Percentiles rank a stretch among this genome's conserved stretches.
These are phyloP conservation scores for Aspergillus sp. DNA, from an alignment of 2,329 filamentous ascomycete species.

Conservation along the genomic window DNA sequence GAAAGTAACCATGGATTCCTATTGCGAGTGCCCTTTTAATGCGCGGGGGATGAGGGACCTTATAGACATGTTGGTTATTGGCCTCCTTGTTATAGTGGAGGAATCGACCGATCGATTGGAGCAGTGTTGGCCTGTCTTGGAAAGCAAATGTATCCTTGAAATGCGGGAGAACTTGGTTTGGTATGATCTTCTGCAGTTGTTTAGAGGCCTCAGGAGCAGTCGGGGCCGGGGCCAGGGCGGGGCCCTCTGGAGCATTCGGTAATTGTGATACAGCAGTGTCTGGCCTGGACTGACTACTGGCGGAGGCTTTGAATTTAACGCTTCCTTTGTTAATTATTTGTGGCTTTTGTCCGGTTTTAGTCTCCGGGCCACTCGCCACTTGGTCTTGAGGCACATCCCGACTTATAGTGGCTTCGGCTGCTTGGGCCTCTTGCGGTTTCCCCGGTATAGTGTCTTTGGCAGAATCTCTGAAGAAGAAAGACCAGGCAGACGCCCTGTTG, in stretches of 20 bases:
- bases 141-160: constrained; percentile 48
- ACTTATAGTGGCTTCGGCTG: constrained; percentile 23
- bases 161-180: constrained; percentile 50
- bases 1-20: constrained; percentile 92
- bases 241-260: constrained; percentile 18
- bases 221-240: constrained; percentile 18
- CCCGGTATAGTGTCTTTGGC: constrained; percentile 26
- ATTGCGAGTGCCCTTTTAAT: constrained; percentile 88
- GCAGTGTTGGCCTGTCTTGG: constrained; percentile 59
- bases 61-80: constrained; percentile 68
- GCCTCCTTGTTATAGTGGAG: constrained; percentile 55
- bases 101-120: constrained; percentile 55
- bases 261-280: constrained; percentile 20
- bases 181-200: constrained; percentile 36
- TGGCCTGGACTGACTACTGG: constrained; percentile 24
- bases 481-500: constrained; percentile 39
- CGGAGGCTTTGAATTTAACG: constrained; percentile 29
- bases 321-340: constrained; percentile 29
- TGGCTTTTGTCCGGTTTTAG: constrained; percentile 24
- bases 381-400: constrained; percentile 21
- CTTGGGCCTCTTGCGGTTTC: constrained; percentile 27
- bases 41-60: constrained; percentile 66
- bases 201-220: constrained; percentile 36
- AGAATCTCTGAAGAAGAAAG: constrained; percentile 42
- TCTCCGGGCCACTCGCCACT: constrained; percentile 17